phyloP scores from a whole-genome alignment of 352 stramenopile species.

The Thraustotheca clavata region DNA sequence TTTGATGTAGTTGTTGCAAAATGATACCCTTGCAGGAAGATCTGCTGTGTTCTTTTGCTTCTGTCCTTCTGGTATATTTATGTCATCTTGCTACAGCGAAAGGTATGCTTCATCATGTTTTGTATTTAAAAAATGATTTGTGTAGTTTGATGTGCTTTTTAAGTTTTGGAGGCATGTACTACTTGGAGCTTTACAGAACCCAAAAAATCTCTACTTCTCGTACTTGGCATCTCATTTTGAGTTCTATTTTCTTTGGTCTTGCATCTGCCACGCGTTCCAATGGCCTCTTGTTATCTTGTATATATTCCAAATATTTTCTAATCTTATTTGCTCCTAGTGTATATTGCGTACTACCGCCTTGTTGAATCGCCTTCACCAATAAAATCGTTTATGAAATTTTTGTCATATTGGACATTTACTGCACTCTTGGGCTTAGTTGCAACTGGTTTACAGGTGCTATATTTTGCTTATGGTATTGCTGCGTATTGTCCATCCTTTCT shows the following conservation, averaged over 20 bases:
- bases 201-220: conserved; percentile 16
- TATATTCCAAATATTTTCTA: conserved; percentile 20
- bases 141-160: conserved; percentile 61
- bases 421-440: conserved; percentile 48
- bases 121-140: not conserved
- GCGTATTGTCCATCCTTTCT: conserved; percentile 56
- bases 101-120: conserved; percentile 28
- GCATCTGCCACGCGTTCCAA: conserved; percentile 72
- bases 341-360: conserved; percentile 62
- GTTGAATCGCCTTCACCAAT: conserved; percentile 39
- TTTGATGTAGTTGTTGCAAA: conserved; percentile 27
- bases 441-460: conserved; percentile 52
- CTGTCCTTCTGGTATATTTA: conserved; percentile 70
- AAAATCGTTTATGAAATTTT: conserved; percentile 26
- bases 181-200: conserved; percentile 34
- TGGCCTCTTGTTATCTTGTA: conserved; percentile 64
- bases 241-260: conserved; percentile 47
- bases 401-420: conserved; percentile 50
- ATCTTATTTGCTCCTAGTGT: conserved; percentile 33
- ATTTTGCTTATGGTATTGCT: conserved; percentile 51
- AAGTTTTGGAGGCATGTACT: conserved; percentile 72
- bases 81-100: conserved; percentile 72
- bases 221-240: conserved; percentile 28
- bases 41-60: conserved; percentile 72
- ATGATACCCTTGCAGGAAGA: conserved; percentile 44